These are phyloP conservation scores for Silene conica DNA, from an alignment of 148 eudicot genomes.

Conservation along the genomic window DNA sequence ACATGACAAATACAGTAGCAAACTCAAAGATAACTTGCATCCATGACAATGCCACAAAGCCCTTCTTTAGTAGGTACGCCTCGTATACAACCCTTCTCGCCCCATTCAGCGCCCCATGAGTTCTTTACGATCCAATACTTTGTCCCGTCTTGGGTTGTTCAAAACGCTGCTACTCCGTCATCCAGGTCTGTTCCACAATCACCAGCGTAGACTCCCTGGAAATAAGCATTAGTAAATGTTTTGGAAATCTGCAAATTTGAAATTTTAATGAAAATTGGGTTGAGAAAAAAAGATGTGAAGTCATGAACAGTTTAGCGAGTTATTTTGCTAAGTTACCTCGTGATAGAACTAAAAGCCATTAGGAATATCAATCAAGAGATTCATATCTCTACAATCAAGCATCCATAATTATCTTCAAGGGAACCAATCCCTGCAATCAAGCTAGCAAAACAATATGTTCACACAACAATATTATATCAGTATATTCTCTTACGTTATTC, in stretches of 20 bases:
- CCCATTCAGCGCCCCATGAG: slow-evolving; percentile 69
- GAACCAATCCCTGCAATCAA: no score
- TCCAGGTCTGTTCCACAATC: slow-evolving; percentile 51
- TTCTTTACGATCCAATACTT: slow-evolving; percentile 75
- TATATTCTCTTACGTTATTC: no score
- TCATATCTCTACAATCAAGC: no score
- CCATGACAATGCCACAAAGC: slow-evolving; percentile 64
- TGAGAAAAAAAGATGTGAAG: neutral
- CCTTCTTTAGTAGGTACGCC: slow-evolving; percentile 43
- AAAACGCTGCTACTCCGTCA: slow-evolving; percentile 56
- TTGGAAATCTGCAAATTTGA: no score
- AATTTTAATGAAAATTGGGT: neutral
- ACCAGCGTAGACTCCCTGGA: slow-evolving; percentile 59
- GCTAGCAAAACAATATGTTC: no score
- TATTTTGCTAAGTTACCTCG: slow-evolving; percentile 31
- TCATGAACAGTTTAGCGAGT: no score
- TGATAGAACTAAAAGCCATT: slow-evolving; percentile 66
- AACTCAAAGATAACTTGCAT: slow-evolving; percentile 61
- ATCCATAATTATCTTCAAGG: no score
- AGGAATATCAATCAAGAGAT: no score
- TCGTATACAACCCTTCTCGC: slow-evolving; percentile 72
- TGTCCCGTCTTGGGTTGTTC: slow-evolving; percentile 52
- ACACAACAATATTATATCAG: no score
- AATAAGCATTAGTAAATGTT: no score
- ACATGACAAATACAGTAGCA: no score